These are phyloP conservation scores for Saccharomycopsis sp. DNA, from an alignment of 805 yeast species.

Conservation along the genomic window DNA sequence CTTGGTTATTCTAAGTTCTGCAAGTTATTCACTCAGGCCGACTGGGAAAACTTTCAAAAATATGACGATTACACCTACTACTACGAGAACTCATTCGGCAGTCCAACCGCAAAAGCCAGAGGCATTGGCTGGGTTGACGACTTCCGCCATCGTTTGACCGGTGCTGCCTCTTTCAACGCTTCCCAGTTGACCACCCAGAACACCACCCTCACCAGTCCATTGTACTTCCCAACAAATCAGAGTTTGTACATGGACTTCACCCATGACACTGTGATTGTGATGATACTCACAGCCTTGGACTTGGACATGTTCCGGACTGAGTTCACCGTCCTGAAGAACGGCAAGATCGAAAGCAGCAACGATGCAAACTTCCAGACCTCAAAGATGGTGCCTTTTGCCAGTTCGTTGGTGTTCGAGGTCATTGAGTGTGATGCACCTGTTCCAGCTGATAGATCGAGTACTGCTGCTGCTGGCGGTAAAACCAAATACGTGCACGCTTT, in stretches of 20 bases:
- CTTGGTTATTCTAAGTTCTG: slow-evolving; percentile 61
- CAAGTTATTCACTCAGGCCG: slow-evolving; percentile 56
- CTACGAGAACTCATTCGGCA: slow-evolving; percentile 60
- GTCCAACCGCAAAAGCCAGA: slow-evolving; percentile 44
- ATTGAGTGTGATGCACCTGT: slow-evolving; percentile 22
- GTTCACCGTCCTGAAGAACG: neutral
- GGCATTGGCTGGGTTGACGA: slow-evolving; percentile 51
- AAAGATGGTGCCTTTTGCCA: slow-evolving; percentile 21
- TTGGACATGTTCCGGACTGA: slow-evolving; percentile 25
- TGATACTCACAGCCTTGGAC: slow-evolving; percentile 59
- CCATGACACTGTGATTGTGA: slow-evolving; percentile 63
- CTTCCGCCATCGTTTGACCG: slow-evolving; percentile 30
- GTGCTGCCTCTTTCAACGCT: neutral
- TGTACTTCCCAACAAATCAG: slow-evolving; percentile 34
- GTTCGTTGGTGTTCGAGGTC: slow-evolving; percentile 21
- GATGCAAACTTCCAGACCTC: slow-evolving; percentile 16
- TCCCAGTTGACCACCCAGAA: slow-evolving; percentile 32
- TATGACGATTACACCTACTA: slow-evolving; percentile 48
- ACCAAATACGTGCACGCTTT: slow-evolving; percentile 21
- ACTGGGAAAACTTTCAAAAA: slow-evolving; percentile 55
- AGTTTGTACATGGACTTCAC: slow-evolving; percentile 61
- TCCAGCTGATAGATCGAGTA: slow-evolving; percentile 20
- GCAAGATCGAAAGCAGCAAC: slow-evolving; percentile 1
- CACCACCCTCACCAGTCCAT: slow-evolving; percentile 27
- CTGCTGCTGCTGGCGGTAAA: neutral